Evolutionary conservation across 257 asterid genomes (phyloP), one percentile per base, ranked within the genome.

Genomic region (Solanum commersonii): DNA sequence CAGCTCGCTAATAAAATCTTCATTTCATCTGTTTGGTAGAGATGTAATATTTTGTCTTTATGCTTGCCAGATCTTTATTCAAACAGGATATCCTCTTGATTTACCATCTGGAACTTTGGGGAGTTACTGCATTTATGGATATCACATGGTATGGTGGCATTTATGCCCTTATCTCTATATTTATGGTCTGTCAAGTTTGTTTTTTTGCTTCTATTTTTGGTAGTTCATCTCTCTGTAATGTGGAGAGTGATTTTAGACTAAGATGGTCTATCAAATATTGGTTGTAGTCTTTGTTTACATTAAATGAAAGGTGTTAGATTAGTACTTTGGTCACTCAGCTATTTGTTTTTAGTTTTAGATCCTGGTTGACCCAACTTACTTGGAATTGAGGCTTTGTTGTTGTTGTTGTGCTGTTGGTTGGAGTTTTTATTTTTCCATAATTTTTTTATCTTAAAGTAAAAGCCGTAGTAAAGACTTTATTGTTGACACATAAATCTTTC

Each of bases 61-160:
- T 84, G 56, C 25, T 68, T 87, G 78, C 91, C 98, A 97, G 99
- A 97, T 97, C 90, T 97, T 97, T 90, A 97, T 97, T 92, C 99
- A 97, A 91, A 97, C 99, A 74, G 99, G 99, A 87, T 97, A 97
- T 87, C 99, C 99, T 84, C 99, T 97, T 90, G 99, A 97, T 92
- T 92, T 97, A 90, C 99, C 99, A 63, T 97, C 99, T 60, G 99
- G 99, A 91, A 97, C 99, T 91, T 90, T 97, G 89, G 99, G 99
- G 88, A 97, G 99, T 89, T 97, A 97, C 94, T 97, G 99, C 95
- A 97, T 97, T 84, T 97, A 97, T 77, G 99, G 94, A 89, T 97
- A 97, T 93, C 99, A 97, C 95, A 97, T 97, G 99, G 99, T 97
- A 95, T 67, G 93, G 74, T 65, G 37, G 68, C 87, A 76, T 60